Evolutionary conservation across 1,284 basidiomycete genomes (phyloP).

Genomic region (Fomitopsis palustris): DNA sequence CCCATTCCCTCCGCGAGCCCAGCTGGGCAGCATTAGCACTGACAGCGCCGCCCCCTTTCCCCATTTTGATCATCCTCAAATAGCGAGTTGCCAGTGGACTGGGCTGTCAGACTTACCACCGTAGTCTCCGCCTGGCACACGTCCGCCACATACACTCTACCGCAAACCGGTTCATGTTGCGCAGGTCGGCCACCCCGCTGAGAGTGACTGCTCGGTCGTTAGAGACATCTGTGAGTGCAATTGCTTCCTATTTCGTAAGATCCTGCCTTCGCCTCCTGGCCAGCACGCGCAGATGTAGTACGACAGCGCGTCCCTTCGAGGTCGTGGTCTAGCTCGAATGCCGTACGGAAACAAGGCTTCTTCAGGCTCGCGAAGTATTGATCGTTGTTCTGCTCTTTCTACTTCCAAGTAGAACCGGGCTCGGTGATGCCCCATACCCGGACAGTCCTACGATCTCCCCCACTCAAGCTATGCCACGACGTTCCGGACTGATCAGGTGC

Average conservation of each 20-base stretch:
- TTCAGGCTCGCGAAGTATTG: too few relatives aligned
- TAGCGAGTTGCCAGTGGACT: background rate
- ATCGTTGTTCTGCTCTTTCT: too few relatives aligned
- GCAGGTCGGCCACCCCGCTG: background rate
- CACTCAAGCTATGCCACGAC: background rate
- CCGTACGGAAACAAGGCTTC: too few relatives aligned
- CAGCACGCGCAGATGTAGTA: too few relatives aligned
- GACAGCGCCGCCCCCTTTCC: background rate
- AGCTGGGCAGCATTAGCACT: background rate
- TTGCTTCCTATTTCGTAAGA: background rate
- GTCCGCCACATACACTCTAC: background rate
- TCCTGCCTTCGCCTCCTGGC: too few relatives aligned
- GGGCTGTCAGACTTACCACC: background rate
- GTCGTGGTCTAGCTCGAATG: too few relatives aligned
- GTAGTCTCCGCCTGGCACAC: background rate
- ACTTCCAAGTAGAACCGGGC: background rate
- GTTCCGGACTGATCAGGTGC: background rate
- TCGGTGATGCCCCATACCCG: background rate
- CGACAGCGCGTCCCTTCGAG: too few relatives aligned
- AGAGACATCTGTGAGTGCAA: background rate
- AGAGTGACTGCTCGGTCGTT: background rate
- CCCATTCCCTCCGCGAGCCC: background rate
- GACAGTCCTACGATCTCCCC: background rate
- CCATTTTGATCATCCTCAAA: background rate
- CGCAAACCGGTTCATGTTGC: background rate